Evolutionary conservation across 352 stramenopile genomes (phyloP).

Genomic region (Elongisporangium undulatum): DNA sequence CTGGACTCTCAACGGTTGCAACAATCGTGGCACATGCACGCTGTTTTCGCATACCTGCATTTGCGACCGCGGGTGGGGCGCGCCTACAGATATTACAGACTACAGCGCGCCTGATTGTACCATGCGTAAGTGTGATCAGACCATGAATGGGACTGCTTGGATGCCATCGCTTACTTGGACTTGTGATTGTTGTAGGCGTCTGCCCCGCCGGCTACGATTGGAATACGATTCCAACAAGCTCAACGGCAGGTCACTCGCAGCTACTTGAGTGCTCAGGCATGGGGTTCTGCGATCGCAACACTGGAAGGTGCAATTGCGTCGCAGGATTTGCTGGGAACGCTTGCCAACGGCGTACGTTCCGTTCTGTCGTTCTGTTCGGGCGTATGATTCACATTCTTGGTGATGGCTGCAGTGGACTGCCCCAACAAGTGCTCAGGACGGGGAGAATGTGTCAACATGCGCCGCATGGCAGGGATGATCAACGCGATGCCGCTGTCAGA

Average conservation of each 20-base stretch:
- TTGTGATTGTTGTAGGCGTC: constrained; percentile 26
- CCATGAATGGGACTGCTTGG: background rate
- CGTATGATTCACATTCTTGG: background rate
- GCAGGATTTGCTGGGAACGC: constrained; percentile 72
- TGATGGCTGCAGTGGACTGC: constrained; percentile 35
- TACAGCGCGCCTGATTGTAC: constrained; percentile 84
- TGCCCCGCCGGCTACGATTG: constrained; percentile 52
- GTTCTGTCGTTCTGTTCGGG: background rate
- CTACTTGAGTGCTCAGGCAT: constrained; percentile 87
- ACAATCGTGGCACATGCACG: constrained; percentile 72
- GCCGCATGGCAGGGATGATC: constrained; percentile 55
- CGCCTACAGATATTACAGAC: constrained; percentile 55
- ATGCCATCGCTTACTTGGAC: background rate
- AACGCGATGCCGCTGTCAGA: constrained; percentile 64
- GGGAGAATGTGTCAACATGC: constrained; percentile 80
- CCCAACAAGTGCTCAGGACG: constrained; percentile 71
- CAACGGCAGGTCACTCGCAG: constrained; percentile 29
- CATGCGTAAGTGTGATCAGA: constrained; percentile 25
- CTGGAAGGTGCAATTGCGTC: constrained; percentile 79
- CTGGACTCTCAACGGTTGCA: constrained; percentile 78
- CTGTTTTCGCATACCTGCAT: constrained; percentile 60
- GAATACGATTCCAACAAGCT: constrained; percentile 36
- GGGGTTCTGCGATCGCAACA: constrained; percentile 72
- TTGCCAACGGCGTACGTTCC: constrained; percentile 65
- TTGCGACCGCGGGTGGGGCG: constrained; percentile 54